Base-by-base conservation (phyloP, 345 rosid genomes). In the Eucalyptus dawsonii region DNA sequence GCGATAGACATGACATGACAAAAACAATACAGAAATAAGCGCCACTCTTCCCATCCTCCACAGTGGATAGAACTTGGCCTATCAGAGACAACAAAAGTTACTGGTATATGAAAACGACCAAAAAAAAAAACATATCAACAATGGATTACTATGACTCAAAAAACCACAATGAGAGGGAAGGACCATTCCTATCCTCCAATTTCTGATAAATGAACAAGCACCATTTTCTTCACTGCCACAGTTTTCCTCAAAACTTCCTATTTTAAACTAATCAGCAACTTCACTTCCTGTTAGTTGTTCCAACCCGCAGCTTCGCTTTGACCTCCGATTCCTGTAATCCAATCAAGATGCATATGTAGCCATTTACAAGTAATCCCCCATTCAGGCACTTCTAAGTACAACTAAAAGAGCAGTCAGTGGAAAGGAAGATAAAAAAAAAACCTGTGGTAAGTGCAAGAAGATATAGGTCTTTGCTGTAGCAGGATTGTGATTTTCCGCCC, bases 401-500 rank as follows among this genome's bases (percentile, higher is more conserved):
- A 29, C 25, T 34, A 72, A 72, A 72, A 34, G 81, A 34, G 40
- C 72, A 87, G 37, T 37, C 14, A 34, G 7, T 87, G 15, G 11
- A 44, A 22, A 42, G 80, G 81, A 85, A 53, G 15, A 80, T 49
- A 14, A 69, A 87, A 15, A 50, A 50, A 13, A 62, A 87, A 95
- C 97, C 96, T 93, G 95, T 27, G 96, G 96, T 69, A 93, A 88
- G 88, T 95, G 96, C 91, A 95, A 90, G 92, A 91, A 95, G 58
- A 95, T 95, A 89, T 90, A 86, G 50, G 89, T 89, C 91, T 95
- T 95, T 40, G 96, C 96, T 2, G 95, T 93, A 87, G 95, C 92
- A 34, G 97, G 97, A 92, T 95, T 95, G 91, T 95, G 96, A 91
- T 95, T 95, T 90, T 95, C 97, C 17, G 97, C 97, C 88, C 95